A percentile compares a stretch with the other conserved stretches of the same genome.
Evolutionary conservation across 1,139 yeast species (phyloP).

Genomic region (Kurtzmaniella quercitrusa): DNA sequence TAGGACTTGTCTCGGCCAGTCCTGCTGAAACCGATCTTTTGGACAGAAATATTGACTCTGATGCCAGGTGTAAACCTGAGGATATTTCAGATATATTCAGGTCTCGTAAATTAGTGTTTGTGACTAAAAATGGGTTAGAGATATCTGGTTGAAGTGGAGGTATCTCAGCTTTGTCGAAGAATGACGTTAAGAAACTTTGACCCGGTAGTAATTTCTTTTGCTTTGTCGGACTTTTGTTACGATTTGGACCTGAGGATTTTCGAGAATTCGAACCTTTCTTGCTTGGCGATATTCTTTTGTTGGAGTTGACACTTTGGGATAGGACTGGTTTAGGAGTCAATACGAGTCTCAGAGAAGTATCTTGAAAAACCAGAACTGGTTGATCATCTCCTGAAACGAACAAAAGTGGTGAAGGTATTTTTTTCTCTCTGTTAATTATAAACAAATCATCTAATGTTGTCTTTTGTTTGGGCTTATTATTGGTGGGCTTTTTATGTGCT

Average conservation of each 20-base stretch:
- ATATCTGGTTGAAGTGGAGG: background rate
- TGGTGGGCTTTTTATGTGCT: slow-evolving; percentile 1
- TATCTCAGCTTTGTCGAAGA: background rate
- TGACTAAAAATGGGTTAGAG: background rate
- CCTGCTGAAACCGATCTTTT: slow-evolving; percentile 8
- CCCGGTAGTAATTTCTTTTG: slow-evolving; percentile 5
- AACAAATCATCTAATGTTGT: slow-evolving; percentile 11
- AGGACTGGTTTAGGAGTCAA: background rate
- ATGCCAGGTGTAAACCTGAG: background rate
- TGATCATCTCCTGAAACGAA: background rate
- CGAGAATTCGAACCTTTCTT: background rate
- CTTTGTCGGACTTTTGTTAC: slow-evolving; percentile 5
- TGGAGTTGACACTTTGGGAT: background rate
- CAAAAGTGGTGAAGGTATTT: background rate
- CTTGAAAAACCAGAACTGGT: too few relatives aligned
- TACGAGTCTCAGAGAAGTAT: too few relatives aligned
- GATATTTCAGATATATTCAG: too few relatives aligned
- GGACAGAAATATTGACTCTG: background rate
- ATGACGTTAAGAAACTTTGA: slow-evolving; percentile 5
- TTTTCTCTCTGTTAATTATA: background rate
- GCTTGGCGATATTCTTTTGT: background rate
- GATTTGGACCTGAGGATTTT: background rate
- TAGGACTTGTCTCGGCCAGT: slow-evolving; percentile 9
- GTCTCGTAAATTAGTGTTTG: too few relatives aligned
- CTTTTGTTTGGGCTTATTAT: slow-evolving; percentile 7